Conservation (phyloP, 148 eudicot genomes). For the Polygonum aviculare region DNA sequence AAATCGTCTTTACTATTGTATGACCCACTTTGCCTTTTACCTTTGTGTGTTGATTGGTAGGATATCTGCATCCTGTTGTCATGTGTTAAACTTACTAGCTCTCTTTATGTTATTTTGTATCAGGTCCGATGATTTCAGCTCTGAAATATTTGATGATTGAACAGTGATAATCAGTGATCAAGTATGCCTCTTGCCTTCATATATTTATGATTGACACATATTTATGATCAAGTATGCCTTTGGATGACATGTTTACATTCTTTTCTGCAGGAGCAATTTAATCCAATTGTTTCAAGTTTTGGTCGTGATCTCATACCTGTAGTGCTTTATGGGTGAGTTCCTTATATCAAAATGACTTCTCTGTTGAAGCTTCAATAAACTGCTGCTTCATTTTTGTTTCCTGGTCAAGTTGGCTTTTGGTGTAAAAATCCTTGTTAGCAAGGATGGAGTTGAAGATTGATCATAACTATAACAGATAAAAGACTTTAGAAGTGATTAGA, state of each 20-base stretch:
- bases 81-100: conserved; percentile 1
- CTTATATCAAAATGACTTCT: conserved; percentile 6
- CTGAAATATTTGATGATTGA: conserved; percentile 73
- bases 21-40: not conserved
- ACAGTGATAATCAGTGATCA: conserved; percentile 92
- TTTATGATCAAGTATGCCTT: too few relatives aligned
- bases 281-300: conserved; percentile 72
- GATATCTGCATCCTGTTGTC: not conserved
- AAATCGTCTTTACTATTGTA: not conserved
- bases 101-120: conserved; percentile 9
- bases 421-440: not conserved
- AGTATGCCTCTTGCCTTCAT: conserved; percentile 28
- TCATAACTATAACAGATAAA: not conserved
- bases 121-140: conserved; percentile 80
- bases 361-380: not conserved
- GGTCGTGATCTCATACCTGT: conserved; percentile 95
- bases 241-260: conserved; percentile 1
- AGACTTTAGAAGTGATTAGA: too few relatives aligned
- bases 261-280: conserved; percentile 72
- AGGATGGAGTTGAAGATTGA: not conserved
- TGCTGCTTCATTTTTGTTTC: not conserved
- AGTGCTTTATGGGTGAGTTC: conserved; percentile 88
- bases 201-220: not conserved
- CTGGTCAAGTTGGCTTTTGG: not conserved
- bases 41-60: not conserved